phyloP scores from a whole-genome alignment of 257 asterid species.

The Mentha longifolia region DNA sequence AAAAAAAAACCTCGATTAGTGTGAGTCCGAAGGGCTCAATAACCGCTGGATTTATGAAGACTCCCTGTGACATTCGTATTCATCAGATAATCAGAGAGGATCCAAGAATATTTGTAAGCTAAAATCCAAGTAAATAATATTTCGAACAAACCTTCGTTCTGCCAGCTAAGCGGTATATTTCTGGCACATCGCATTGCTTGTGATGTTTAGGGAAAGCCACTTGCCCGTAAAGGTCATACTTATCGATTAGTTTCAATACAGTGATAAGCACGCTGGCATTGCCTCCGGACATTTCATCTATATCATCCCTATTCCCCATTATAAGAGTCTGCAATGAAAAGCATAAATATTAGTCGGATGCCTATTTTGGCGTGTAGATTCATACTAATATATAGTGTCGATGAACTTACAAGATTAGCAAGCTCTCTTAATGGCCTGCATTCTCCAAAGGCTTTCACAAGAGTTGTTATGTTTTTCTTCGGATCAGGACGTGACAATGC shows the following conservation, averaged over 20 bases:
- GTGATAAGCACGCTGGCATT: conserved; percentile 61
- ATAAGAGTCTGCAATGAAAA: conserved; percentile 55
- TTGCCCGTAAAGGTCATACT: conserved; percentile 63
- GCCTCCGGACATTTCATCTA: conserved; percentile 61
- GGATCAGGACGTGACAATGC: conserved; percentile 78
- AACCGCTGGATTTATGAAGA: conserved; percentile 74
- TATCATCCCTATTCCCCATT: conserved; percentile 68
- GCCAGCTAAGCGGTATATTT: conserved; percentile 67
- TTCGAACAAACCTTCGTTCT: conserved; percentile 62
- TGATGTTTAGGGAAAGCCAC: conserved; percentile 74
- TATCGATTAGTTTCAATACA: conserved; percentile 65
- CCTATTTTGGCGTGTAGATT: conserved; percentile 15
- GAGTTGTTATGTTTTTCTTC: conserved; percentile 63
- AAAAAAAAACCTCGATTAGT: conserved; percentile 61
- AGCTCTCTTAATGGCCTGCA: conserved; percentile 66
- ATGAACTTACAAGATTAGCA: conserved; percentile 56
- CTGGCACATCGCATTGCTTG: conserved; percentile 66
- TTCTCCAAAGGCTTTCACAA: conserved; percentile 74
- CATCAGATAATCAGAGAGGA: background rate
- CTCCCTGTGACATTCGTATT: conserved; percentile 53
- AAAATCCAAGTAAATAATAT: background rate
- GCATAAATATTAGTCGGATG: background rate
- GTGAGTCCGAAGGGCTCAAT: conserved; percentile 79
- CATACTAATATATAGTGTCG: background rate
- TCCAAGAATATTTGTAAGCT: conserved; percentile 9